Evolutionary conservation across 1,284 basidiomycete genomes (phyloP), one percentile per base, ranked within the genome.

Genomic region (Athelia sp.): DNA sequence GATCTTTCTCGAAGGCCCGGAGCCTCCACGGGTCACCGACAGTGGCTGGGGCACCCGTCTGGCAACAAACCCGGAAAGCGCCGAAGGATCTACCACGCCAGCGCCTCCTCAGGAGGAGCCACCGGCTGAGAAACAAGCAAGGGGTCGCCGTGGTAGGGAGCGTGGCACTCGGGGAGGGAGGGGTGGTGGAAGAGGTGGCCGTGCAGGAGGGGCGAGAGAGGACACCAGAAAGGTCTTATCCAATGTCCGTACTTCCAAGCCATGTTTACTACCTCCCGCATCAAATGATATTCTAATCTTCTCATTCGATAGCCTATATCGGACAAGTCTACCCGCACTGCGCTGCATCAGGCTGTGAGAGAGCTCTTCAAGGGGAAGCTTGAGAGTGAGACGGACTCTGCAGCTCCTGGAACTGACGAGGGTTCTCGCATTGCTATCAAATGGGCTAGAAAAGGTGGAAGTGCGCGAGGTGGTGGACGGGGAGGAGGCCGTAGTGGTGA

Each of bases 291-390:
- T 38, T 40, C 38, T 43, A 47, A 48, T 54, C 45, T 55, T 56
- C 24, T 49, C 38, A 24, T 4, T 40, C 9, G n/a, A 40, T 65
- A 96, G 88, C 83, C 89, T 9, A 92, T 99, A 40, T 65, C 76
- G 21, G 86, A 84, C 19, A 98, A 98, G 68, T 78, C 82, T 23
- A 81, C 79, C 9, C 81, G 96, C 23, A 92, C 91, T 2, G 80
- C 79, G 4, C 78, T 97, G 50, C 96, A 99, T 65, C 79, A 90
- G 64, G 70, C 76, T 11, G 73, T 99, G 35, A 82, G 97, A 44
- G 82, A 87, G 52, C 66, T 92, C 3, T 97, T 98, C 62, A 73
- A 69, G 1, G 91, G 92, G 18, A 87, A 87, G 55, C 77, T 98
- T 36, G 87, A 94, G 43, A 93, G 85, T 18, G 88, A 93, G 64